Conservation (phyloP, 2,329 filamentous ascomycete species). For the Aotearoamyces nothofagi region DNA sequence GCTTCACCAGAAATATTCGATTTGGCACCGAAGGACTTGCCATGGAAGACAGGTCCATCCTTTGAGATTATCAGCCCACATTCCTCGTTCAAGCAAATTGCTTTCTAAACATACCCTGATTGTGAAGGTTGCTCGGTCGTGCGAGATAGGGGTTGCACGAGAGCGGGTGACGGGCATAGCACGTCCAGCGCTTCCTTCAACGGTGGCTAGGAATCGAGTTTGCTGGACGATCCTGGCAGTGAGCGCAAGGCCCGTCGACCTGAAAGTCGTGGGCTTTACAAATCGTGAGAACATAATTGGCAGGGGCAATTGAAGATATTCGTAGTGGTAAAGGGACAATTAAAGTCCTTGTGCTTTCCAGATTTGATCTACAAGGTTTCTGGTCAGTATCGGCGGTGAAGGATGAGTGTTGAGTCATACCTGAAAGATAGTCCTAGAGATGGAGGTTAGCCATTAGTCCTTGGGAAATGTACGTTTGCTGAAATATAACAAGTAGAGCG, state of each 20-base stretch:
- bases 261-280: constrained; percentile 34
- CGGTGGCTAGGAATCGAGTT: constrained; percentile 44
- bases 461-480: too few relatives aligned
- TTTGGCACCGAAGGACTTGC: constrained; percentile 92
- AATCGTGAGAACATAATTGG: constrained; percentile 45
- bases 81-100: too few relatives aligned
- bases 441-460: constrained; percentile 25
- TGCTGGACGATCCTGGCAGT: constrained; percentile 17
- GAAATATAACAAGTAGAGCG: constrained; percentile 81
- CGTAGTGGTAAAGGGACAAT: constrained; percentile 7
- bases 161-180: constrained; percentile 43
- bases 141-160: constrained; percentile 50
- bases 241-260: constrained; percentile 19
- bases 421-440: constrained; percentile 62
- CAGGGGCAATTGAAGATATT: constrained; percentile 9
- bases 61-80: too few relatives aligned
- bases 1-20: constrained; percentile 95
- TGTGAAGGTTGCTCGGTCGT: constrained; percentile 80
- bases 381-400: constrained; percentile 14
- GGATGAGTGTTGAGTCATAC: constrained; percentile 26
- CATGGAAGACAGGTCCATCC: constrained; percentile 92
- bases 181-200: constrained; percentile 55
- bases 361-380: constrained; percentile 22
- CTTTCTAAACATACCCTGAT: constrained; percentile 52
- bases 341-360: constrained; percentile 21